phyloP scores from a whole-genome alignment of 495 filamentous ascomycete genomes.

The Evernia prunastri region DNA sequence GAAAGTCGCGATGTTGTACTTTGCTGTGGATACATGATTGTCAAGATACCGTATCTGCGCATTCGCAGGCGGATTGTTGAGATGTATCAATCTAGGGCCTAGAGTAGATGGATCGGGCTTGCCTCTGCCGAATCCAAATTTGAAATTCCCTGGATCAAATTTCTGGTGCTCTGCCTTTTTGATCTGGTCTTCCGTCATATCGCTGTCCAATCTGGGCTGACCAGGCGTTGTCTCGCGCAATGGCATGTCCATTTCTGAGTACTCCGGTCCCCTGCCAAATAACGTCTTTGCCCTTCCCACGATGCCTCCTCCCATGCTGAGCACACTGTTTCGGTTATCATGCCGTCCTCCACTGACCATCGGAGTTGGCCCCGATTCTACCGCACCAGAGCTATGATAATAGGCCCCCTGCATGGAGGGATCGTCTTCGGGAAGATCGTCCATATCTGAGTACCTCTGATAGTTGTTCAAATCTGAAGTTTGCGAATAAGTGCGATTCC shows the following conservation, averaged over 20 bases:
- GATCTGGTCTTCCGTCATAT: constrained; percentile 31
- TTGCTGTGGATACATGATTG: constrained; percentile 96
- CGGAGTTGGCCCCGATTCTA: constrained; percentile 34
- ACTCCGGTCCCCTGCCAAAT: constrained; percentile 85
- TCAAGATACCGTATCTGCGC: constrained; percentile 78
- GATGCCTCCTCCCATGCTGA: constrained; percentile 78
- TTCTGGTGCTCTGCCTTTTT: constrained; percentile 46
- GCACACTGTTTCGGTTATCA: constrained; percentile 76
- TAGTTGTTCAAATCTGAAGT: constrained; percentile 79
- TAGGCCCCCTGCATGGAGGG: constrained; percentile 60
- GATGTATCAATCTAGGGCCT: constrained; percentile 86
- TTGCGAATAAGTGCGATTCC: constrained; percentile 65
- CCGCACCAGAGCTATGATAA: constrained; percentile 55
- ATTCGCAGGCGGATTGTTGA: constrained; percentile 97
- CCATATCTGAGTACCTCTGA: constrained; percentile 80
- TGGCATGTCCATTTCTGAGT: constrained; percentile 97
- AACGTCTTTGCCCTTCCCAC: constrained; percentile 81
- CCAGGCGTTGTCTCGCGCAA: constrained; percentile 70
- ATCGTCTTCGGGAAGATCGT: constrained; percentile 70
- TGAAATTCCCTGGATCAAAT: constrained; percentile 68
- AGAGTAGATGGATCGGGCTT: constrained; percentile 84
- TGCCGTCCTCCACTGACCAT: constrained; percentile 45
- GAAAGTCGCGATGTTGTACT: constrained; percentile 96
- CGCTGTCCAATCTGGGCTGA: constrained; percentile 36
- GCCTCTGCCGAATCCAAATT: constrained; percentile 84